Base-by-base conservation (phyloP, 2,329 filamentous ascomycete genomes). In the Cytospora mali region DNA sequence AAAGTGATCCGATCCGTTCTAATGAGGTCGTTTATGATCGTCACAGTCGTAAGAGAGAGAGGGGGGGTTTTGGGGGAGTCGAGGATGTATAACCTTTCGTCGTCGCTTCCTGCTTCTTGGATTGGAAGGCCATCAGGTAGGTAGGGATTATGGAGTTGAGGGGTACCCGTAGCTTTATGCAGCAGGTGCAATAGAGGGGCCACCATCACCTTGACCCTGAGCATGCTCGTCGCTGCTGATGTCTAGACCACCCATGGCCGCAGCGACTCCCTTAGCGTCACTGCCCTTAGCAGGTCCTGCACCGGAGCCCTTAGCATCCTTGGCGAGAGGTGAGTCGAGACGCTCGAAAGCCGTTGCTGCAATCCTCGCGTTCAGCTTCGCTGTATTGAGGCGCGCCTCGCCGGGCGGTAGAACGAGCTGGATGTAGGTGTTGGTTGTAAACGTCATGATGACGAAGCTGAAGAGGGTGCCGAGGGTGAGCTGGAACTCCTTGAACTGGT, bases 401-500 rank as follows among this genome's bases (percentile, higher is more conserved):
- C 93, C 93, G 0, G 94, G 93, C 0, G 95, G 93, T 68, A 97
- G 86, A 39, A 96, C 89, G 10, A 96, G 92, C 71, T 96, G 92
- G 64, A 99, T 88, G 72, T 98, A 98, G 2, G 95, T 99, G 76
- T 99, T 99, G 58, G 95, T 96, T 2, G 95, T 99, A 69, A 99
- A 93, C 69, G 96, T 92, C 67, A 93, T 91, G 67, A 97, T 92
- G 74, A 98, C 97, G 75, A 97, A 89, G 77, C 92, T 96, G 79
- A 98, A 98, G 64, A 85, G 84, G 51, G 85, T 81, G 61, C 83
- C 84, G 61, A 90, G 88, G 75, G 92, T 93, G 77, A 93, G 87
- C 75, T 93, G 89, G 79, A 94, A 89, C 69, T 92, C 83, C 53
- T 87, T 86, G 70, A 94, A 93, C 75, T 93, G 90, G 75, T 92